Base-by-base conservation (phyloP, 2,329 filamentous ascomycete species). In the Thielaviopsis ethacetica region DNA sequence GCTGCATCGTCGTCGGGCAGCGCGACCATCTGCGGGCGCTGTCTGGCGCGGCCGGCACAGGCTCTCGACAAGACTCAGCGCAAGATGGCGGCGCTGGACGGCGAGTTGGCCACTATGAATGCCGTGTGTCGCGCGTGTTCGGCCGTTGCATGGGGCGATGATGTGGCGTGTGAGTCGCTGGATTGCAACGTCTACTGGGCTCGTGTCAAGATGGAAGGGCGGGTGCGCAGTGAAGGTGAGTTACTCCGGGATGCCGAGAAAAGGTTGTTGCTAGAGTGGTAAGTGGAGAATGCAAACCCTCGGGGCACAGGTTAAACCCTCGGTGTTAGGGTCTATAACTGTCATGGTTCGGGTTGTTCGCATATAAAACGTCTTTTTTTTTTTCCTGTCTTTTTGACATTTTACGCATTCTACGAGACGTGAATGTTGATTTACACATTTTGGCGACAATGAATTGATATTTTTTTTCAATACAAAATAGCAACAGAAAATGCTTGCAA, bases 181-280 rank as follows among this genome's bases (percentile, higher is more conserved):
- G 91, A 95, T 71, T 98, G 93, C 67, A 86, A 91, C 0, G 88
- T 95, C 0, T 97, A 95, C 65, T 97, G 95, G 71, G 84, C 84
- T 34, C 72, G 88, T 15, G 77, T 81, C 57, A 85, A 82, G 68
- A 82, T 87, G 67, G 70, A 69, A 22, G 76, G 77, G 10, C 75
- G 71, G 64, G 68, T 75, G 53, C 66, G 69, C 41, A 68, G 68
- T 2, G 73, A 76, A 66, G 67, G 64, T 66, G 65, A 53, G 12
- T 34, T 57, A 4, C 24, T 65, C 69, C 17, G 62, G 69, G 10
- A 69, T 68, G 62, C 69, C 69, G 66, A 63, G 53, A 60, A 61
- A 34, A 34, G 30, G 54, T 62, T 63, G 47, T 68, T 68, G 55
- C 58, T 72, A 49, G 65, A 69, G 59, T 73, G 71, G 71, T 71